Percentiles rank a stretch among this genome's conserved stretches.
Evolutionary conservation across 139 green algal species (phyloP).

Genomic region (Asterochloris sp.): DNA sequence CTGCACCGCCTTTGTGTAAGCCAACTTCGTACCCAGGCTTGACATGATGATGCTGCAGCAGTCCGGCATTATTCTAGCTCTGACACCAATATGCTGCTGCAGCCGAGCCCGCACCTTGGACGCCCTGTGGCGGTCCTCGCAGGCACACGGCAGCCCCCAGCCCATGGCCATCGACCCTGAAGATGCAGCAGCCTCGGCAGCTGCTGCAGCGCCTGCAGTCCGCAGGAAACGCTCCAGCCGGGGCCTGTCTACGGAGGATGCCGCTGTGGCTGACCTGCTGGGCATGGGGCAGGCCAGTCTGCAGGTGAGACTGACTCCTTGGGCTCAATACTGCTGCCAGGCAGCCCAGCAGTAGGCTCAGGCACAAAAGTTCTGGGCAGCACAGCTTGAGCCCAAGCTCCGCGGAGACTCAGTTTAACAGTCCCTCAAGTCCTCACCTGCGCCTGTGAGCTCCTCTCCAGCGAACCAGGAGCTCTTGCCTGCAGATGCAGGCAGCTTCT

Average conservation of each 20-base stretch:
- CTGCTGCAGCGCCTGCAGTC: neutral
- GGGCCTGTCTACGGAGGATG: neutral
- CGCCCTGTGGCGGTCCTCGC: conserved; percentile 9
- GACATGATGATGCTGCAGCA: too few species aligned
- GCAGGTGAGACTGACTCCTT: too few species aligned
- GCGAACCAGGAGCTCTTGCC: conserved; percentile 15
- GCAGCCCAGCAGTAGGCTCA: too few species aligned
- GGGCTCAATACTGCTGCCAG: too few species aligned
- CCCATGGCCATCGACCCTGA: neutral
- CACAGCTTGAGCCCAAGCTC: too few species aligned
- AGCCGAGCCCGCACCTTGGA: conserved; percentile 50
- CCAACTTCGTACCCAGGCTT: too few species aligned
- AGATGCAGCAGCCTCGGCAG: conserved; percentile 9
- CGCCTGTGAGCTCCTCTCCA: conserved; percentile 17
- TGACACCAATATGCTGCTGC: neutral
- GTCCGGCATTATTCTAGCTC: too few species aligned
- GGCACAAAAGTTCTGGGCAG: too few species aligned
- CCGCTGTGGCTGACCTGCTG: neutral
- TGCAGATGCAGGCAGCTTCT: too few species aligned
- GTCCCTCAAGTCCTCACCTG: conserved; percentile 9
- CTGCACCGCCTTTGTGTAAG: too few species aligned
- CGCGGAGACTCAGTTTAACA: too few species aligned
- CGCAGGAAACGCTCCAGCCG: conserved; percentile 2
- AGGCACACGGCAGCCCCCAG: neutral
- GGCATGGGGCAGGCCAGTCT: too few species aligned